phyloP scores from a whole-genome alignment of 1,284 basidiomycete genomes.

The Rhodotorula sp. region DNA sequence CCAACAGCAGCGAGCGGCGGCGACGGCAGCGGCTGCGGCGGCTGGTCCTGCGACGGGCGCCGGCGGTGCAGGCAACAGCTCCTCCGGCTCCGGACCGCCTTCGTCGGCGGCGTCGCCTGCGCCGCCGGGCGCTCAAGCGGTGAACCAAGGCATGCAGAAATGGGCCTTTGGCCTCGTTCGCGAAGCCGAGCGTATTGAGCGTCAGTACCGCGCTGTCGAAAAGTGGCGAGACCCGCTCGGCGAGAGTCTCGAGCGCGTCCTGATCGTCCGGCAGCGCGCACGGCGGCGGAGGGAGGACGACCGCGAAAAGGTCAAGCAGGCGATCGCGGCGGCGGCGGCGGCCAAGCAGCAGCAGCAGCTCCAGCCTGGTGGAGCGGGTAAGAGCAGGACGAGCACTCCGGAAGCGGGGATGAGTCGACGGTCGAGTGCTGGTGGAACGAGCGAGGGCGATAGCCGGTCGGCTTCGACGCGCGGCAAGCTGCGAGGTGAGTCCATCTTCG shows the following conservation, averaged over 20 bases:
- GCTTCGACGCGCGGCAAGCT: not conserved
- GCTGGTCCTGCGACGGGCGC: not conserved
- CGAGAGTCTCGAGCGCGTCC: constrained; percentile 41
- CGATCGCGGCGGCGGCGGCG: constrained; percentile 5
- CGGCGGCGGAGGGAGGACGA: constrained; percentile 9
- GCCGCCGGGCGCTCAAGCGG: not conserved
- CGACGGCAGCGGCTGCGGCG: not conserved
- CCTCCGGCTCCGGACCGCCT: not conserved
- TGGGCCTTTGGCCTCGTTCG: constrained; percentile 42
- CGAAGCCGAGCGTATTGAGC: constrained; percentile 44
- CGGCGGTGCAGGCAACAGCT: not conserved
- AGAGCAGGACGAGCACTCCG: not conserved
- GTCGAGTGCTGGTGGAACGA: not conserved
- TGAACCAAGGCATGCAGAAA: constrained; percentile 35
- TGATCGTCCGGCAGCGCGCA: constrained; percentile 11
- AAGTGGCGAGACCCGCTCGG: constrained; percentile 43
- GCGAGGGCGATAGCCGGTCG: not conserved
- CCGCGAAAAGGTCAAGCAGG: constrained; percentile 3
- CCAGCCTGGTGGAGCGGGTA: not conserved
- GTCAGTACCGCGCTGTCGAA: constrained; percentile 38
- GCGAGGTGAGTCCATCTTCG: not conserved
- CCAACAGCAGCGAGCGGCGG: constrained; percentile 8
- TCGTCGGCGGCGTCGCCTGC: constrained; percentile 8
- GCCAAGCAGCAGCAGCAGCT: not conserved
- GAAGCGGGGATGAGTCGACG: not conserved